A percentile compares a stretch with the other conserved stretches of the same genome.
phyloP scores from a whole-genome alignment of 2,329 filamentous ascomycete genomes.

The Keithomyces neogunnii region DNA sequence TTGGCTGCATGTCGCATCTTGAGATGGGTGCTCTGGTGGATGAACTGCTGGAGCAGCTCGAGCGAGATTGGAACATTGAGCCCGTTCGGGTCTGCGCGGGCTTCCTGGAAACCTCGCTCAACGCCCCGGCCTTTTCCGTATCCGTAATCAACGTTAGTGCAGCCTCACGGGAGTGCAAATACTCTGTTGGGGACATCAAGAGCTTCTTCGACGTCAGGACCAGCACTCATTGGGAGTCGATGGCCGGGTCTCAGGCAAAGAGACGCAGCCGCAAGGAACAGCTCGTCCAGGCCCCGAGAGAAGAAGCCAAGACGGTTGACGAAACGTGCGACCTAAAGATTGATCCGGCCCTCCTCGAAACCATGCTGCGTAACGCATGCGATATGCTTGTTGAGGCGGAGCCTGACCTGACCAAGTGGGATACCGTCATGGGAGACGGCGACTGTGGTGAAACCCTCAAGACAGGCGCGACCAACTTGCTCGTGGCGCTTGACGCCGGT shows the following conservation, averaged over 20 bases:
- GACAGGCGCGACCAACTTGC: constrained; percentile 38
- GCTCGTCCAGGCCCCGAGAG: constrained; percentile 28
- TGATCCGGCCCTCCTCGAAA: constrained; percentile 43
- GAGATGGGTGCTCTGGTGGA: constrained; percentile 47
- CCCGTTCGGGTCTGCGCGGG: constrained; percentile 51
- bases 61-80: constrained; percentile 35
- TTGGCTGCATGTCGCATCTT: constrained; percentile 48
- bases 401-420: constrained; percentile 54
- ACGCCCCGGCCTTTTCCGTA: constrained; percentile 62
- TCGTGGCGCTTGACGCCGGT: constrained; percentile 37
- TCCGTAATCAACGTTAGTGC: constrained; percentile 53
- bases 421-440: constrained; percentile 56
- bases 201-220: constrained; percentile 56
- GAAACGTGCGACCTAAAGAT: constrained; percentile 36
- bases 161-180: constrained; percentile 34
- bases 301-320: constrained; percentile 27
- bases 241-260: constrained; percentile 35
- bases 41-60: constrained; percentile 43
- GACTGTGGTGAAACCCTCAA: constrained; percentile 57
- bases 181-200: constrained; percentile 46
- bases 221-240: constrained; percentile 46
- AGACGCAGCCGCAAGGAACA: constrained; percentile 32
- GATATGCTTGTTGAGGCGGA: constrained; percentile 47
- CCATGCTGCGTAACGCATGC: constrained; percentile 46
- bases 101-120: constrained; percentile 63